Evolutionary conservation across 345 rosid species (phyloP).

Genomic region (Abelmoschus esculentus): DNA sequence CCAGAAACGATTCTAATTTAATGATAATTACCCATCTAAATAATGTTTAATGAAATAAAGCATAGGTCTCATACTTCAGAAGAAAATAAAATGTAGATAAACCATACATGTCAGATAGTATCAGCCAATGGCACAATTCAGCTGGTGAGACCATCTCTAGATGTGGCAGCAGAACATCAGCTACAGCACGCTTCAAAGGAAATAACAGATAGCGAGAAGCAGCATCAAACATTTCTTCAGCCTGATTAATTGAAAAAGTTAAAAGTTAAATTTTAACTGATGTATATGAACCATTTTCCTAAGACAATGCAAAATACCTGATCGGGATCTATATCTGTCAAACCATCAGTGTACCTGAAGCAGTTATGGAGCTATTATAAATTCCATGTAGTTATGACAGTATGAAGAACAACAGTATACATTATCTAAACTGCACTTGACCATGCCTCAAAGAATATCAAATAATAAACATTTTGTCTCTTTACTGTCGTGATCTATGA

Average conservation of each 20-base stretch:
- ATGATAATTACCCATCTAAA: not conserved
- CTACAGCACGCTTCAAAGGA: constrained; percentile 95
- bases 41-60: not conserved
- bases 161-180: constrained; percentile 73
- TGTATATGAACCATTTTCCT: constrained; percentile 1
- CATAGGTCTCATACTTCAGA: not conserved
- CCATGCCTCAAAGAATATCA: not conserved
- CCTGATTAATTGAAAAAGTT: constrained; percentile 37
- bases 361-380: constrained; percentile 20
- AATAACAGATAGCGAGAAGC: constrained; percentile 88
- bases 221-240: constrained; percentile 92
- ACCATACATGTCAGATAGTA: constrained; percentile 79
- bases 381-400: constrained; percentile 2
- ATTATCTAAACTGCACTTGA: constrained; percentile 11
- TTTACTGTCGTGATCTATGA: constrained; percentile 4
- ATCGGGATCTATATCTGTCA: constrained; percentile 67
- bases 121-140: constrained; percentile 85
- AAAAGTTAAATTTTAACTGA: constrained; percentile 2
- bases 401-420: not conserved
- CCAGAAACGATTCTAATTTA: not conserved
- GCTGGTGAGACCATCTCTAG: constrained; percentile 77
- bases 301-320: constrained; percentile 45
- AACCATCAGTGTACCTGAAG: constrained; percentile 90
- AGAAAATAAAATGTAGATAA: constrained; percentile 9
- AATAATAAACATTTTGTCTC: not conserved